Evolutionary conservation across 768 basidiomycete genomes (phyloP).

Genomic region (Pholiota microspora): DNA sequence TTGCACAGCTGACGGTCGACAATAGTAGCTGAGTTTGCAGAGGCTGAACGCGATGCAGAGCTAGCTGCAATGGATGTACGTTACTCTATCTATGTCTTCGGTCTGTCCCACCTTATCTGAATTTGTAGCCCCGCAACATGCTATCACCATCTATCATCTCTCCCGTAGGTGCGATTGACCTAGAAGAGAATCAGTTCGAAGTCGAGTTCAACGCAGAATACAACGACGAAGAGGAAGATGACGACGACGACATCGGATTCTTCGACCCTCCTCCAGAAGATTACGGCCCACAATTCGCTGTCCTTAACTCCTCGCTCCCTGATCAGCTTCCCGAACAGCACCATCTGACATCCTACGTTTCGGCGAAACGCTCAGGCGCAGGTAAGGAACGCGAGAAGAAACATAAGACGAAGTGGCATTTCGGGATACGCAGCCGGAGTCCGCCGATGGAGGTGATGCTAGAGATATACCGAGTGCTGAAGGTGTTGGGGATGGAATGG

Average conservation of each 20-base stretch:
- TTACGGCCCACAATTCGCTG: constrained; percentile 43
- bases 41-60: constrained; percentile 83
- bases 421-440: constrained; percentile 90
- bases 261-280: constrained; percentile 8
- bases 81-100: constrained; percentile 15
- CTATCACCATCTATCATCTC: constrained; percentile 68
- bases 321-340: constrained; percentile 58
- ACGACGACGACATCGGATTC: constrained; percentile 36
- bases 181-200: constrained; percentile 81
- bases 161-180: constrained; percentile 49
- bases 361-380: constrained; percentile 43
- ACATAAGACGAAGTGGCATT: constrained; percentile 93
- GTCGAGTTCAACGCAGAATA: constrained; percentile 67
- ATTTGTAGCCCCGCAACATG: constrained; percentile 61
- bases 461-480: constrained; percentile 93
- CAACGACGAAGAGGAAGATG: constrained; percentile 57
- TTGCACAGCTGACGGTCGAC: constrained; percentile 1
- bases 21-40: constrained; percentile 73
- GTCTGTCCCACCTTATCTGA: constrained; percentile 1
- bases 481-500: constrained; percentile 95
- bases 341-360: constrained; percentile 67
- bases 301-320: constrained; percentile 86
- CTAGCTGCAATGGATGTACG: constrained; percentile 79
- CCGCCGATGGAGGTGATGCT: constrained; percentile 99
- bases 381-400: constrained; percentile 52